Percentiles rank a stretch among this genome's conserved stretches.
Conservation (phyloP, 768 basidiomycete species). For the Leccinum aurantiacum region DNA sequence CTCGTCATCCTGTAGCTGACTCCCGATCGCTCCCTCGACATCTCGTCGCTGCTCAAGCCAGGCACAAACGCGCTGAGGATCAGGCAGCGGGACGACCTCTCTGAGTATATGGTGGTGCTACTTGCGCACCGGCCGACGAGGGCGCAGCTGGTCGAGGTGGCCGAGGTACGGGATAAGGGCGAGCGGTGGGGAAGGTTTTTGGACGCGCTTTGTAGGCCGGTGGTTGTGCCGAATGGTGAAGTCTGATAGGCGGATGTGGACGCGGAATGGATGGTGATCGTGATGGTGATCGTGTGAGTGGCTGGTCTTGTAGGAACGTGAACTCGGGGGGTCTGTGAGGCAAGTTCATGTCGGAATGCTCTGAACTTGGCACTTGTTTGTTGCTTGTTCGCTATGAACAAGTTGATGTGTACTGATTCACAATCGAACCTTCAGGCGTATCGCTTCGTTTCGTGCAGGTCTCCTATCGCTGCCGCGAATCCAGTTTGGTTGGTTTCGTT, state of each 20-base stretch:
- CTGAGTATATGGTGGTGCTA: conserved; percentile 46
- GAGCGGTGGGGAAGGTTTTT: conserved; percentile 25
- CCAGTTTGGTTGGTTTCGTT: too few species aligned
- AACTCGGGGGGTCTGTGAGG: too few species aligned
- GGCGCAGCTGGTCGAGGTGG: conserved; percentile 39
- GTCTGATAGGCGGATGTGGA: background rate
- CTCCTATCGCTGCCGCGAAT: too few species aligned
- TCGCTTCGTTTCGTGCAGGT: too few species aligned
- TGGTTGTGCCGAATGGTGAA: background rate
- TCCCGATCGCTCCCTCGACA: conserved; percentile 50
- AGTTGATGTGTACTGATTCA: too few species aligned
- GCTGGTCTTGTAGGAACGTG: too few species aligned
- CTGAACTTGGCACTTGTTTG: too few species aligned
- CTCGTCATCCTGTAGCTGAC: conserved; percentile 36
- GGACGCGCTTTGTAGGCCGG: conserved; percentile 15
- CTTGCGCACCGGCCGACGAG: conserved; percentile 50
- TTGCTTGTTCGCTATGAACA: too few species aligned
- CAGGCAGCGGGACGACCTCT: conserved; percentile 42
- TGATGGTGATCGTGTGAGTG: too few species aligned
- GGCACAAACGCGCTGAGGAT: conserved; percentile 48
- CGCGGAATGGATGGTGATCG: too few species aligned
- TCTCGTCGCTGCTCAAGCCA: conserved; percentile 43
- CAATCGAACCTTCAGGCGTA: too few species aligned
- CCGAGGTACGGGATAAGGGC: conserved; percentile 8
- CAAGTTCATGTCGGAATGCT: too few species aligned